These are phyloP conservation scores for Berkeleyomyces rouxiae DNA, from an alignment of 2,329 filamentous ascomycete genomes.

Conservation along the genomic window DNA sequence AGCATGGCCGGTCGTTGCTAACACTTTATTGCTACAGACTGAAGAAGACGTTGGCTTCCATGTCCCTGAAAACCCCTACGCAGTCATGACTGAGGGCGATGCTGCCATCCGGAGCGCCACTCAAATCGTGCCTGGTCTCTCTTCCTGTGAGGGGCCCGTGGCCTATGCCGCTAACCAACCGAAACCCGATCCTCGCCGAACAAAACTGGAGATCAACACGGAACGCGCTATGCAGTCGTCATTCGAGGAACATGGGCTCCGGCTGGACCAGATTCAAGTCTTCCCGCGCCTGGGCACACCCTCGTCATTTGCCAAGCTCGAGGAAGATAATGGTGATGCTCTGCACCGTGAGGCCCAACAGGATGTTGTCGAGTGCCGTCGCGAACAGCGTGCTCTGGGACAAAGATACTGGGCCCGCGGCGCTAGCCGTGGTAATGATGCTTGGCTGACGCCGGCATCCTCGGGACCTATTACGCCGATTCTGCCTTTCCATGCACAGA, in stretches of 20 bases:
- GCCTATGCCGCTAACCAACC: neutral
- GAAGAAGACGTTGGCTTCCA: neutral
- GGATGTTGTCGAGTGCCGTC: neutral
- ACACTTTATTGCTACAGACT: neutral
- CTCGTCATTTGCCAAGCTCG: neutral
- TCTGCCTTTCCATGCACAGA: neutral
- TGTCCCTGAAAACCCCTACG: neutral
- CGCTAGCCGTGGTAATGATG: neutral
- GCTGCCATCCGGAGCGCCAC: neutral
- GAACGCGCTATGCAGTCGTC: slow-evolving; percentile 2
- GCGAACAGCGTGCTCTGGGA: neutral
- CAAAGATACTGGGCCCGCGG: slow-evolving; percentile 1
- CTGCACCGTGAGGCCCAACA: neutral
- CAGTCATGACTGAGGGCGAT: neutral
- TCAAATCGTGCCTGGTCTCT: neutral
- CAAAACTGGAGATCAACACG: neutral
- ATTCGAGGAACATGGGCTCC: slow-evolving; percentile 1
- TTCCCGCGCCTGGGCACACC: slow-evolving; percentile 1
- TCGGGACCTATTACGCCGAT: neutral
- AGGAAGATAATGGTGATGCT: neutral
- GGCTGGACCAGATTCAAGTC: neutral
- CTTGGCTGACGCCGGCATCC: neutral
- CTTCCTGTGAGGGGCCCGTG: neutral
- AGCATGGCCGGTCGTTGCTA: neutral
- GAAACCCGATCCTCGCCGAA: neutral